Conservation (phyloP, 164 flowering plant genomes). For the Dillenia suffruticosa region DNA sequence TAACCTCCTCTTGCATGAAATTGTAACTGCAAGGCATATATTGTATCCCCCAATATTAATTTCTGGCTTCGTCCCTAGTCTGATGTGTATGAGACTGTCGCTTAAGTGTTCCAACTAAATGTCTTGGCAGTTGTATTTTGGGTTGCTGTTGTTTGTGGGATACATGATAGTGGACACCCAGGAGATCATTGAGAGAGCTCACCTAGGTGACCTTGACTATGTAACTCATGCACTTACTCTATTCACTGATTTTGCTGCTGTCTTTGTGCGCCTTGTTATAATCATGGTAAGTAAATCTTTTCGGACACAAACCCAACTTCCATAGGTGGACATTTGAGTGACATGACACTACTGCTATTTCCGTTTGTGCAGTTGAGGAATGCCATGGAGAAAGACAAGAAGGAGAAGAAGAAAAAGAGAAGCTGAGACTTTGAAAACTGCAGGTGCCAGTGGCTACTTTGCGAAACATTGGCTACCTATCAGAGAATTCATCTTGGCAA, state of each 20-base stretch:
- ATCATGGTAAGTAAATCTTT: conserved; percentile 46
- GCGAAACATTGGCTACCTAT: no score
- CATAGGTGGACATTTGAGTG: not conserved
- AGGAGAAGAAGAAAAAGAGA: conserved; percentile 48
- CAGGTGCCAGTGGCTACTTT: no score
- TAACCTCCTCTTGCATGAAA: no score
- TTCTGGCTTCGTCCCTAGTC: not conserved
- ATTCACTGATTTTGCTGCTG: conserved; percentile 65
- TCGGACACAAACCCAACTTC: not conserved
- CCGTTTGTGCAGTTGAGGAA: conserved; percentile 47
- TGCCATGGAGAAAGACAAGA: conserved; percentile 43
- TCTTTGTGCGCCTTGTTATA: conserved; percentile 57
- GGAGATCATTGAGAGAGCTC: conserved; percentile 91
- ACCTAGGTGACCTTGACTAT: conserved; percentile 80
- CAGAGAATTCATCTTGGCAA: no score
- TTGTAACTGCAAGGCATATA: no score
- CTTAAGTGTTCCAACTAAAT: no score
- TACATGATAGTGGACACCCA: conserved; percentile 95
- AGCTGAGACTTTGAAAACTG: no score
- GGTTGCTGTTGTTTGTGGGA: conserved; percentile 86
- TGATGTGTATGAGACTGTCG: conserved; percentile 58
- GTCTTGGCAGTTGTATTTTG: conserved; percentile 74
- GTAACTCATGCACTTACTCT: conserved; percentile 70
- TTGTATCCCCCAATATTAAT: no score
- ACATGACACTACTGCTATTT: not conserved